Evolutionary conservation across 768 basidiomycete genomes (phyloP).

Genomic region (Phlebiopsis flavidoalba): DNA sequence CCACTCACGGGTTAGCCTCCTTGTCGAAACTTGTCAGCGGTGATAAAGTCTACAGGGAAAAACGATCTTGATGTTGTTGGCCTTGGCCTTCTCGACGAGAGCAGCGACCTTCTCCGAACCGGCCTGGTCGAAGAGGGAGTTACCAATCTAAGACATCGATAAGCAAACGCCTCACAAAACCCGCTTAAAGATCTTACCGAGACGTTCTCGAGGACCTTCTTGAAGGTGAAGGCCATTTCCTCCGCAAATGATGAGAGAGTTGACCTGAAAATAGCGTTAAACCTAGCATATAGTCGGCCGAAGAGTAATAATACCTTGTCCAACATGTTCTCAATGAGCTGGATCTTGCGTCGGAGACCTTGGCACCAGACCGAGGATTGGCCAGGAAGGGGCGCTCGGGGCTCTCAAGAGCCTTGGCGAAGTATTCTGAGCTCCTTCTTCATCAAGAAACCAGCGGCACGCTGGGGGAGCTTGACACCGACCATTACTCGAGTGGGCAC

Average conservation of each 20-base stretch:
- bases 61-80: slow-evolving; percentile 88
- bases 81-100: slow-evolving; percentile 88
- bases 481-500: slow-evolving; percentile 98
- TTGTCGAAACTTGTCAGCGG: slow-evolving; percentile 94
- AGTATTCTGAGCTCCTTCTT: slow-evolving; percentile 99
- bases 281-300: background rate
- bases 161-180: background rate
- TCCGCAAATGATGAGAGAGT: slow-evolving; percentile 93
- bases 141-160: slow-evolving; percentile 64
- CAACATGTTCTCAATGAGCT: slow-evolving; percentile 97
- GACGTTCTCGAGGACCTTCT: slow-evolving; percentile 83
- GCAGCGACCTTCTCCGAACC: slow-evolving; percentile 81
- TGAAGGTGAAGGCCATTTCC: slow-evolving; percentile 99
- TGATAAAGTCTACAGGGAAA: slow-evolving; percentile 93
- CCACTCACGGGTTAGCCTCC: slow-evolving; percentile 70
- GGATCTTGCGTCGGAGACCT: slow-evolving; percentile 99
- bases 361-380: slow-evolving; percentile 90
- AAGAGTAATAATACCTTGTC: slow-evolving; percentile 64
- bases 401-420: slow-evolving; percentile 93
- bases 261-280: slow-evolving; percentile 49
- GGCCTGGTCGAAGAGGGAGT: slow-evolving; percentile 87
- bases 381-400: slow-evolving; percentile 96
- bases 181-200: slow-evolving; percentile 38
- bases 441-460: slow-evolving; percentile 94
- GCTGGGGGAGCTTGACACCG: slow-evolving; percentile 85